Percentiles rank a stretch among this genome's conserved stretches.
Conservation (phyloP, 1,284 basidiomycete species). For the Tylopilus sp. region DNA sequence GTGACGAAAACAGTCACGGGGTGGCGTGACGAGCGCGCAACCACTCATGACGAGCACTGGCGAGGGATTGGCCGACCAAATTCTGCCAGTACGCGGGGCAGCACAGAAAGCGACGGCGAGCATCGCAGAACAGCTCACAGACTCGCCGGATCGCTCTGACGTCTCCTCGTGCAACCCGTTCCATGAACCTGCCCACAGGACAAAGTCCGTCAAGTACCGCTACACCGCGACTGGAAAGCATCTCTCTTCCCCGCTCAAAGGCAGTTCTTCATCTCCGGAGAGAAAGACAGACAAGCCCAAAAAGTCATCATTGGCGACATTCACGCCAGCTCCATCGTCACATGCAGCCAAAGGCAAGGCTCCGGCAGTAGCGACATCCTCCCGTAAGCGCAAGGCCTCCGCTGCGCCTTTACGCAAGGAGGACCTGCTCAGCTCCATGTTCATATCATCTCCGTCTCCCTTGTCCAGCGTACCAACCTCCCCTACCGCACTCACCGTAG, state of each 20-base stretch:
- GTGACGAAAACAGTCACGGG: conserved; percentile 16
- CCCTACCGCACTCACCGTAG: conserved; percentile 12
- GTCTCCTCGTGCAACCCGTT: conserved; percentile 20
- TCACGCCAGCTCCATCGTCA: conserved; percentile 14
- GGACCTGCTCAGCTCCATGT: conserved; percentile 4
- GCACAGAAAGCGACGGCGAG: conserved; percentile 25
- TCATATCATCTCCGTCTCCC: conserved; percentile 25
- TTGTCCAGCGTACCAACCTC: conserved; percentile 26
- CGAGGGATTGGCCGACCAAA: conserved; percentile 10
- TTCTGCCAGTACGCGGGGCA: conserved; percentile 25
- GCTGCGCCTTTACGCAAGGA: conserved; percentile 6
- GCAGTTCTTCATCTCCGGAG: conserved; percentile 33
- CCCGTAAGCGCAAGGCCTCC: conserved; percentile 31
- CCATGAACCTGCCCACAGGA: conserved; percentile 19
- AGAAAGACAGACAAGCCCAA: conserved; percentile 12
- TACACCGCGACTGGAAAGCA: conserved; percentile 34
- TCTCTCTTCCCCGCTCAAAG: conserved; percentile 32
- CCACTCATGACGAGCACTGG: conserved; percentile 14
- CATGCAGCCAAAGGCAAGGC: conserved; percentile 13
- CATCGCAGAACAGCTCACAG: conserved; percentile 26
- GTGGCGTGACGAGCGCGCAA: conserved; percentile 17
- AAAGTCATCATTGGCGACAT: conserved; percentile 6
- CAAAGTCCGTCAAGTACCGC: conserved; percentile 33
- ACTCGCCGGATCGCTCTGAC: conserved; percentile 27
- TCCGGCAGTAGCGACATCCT: conserved; percentile 8